Base-by-base conservation (phyloP, 2,329 filamentous ascomycete species). In the Colletotrichum lentis region DNA sequence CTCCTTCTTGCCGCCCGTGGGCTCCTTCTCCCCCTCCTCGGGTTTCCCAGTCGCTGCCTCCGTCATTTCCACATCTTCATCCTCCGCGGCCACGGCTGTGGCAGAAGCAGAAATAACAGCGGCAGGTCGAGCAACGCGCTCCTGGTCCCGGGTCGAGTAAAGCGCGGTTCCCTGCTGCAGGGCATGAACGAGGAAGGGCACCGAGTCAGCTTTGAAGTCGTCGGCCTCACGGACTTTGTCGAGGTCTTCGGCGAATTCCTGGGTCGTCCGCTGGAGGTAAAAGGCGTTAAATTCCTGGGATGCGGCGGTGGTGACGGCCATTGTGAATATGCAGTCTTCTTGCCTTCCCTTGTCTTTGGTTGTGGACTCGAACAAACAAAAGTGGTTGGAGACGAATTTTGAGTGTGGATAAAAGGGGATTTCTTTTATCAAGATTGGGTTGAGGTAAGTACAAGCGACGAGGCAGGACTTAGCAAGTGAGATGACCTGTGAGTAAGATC, bases 201-300 rank as follows among this genome's bases (percentile, higher is more conserved):
- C 83, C 3, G 86, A 86, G 59, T 88, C 87, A 67, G 81, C 81
- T 74, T 87, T 89, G 79, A 93, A 94, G 78, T 94, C 91, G 72
- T 88, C 86, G 11, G 91, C 89, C 8, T 73, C 77, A 71, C 91
- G 87, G 69, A 93, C 82, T 76, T 88, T 88, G 79, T 92, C 88
- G 44, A 94, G 83, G 75, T 94, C 91, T 72, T 93, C 89, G 14
- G 89, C 87, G 64, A 94, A 88, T 76, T 94, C 91, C 58, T 83
- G 81, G 0, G 91, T 92, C 6, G 88, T 82, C 67, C 86, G 88
- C 73, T 90, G 88, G 54, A 94, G 85, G 76, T 93, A 93, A 76
- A 88, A 90, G 11, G 87, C 81, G 10, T 84, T 82, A 78, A 92
- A 93, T 27, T 81, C 80, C 52, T 67, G 56, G 3, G 55, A 57